Conservation (phyloP, 768 basidiomycete genomes). For the Hygrophoropsis aurantiaca region DNA sequence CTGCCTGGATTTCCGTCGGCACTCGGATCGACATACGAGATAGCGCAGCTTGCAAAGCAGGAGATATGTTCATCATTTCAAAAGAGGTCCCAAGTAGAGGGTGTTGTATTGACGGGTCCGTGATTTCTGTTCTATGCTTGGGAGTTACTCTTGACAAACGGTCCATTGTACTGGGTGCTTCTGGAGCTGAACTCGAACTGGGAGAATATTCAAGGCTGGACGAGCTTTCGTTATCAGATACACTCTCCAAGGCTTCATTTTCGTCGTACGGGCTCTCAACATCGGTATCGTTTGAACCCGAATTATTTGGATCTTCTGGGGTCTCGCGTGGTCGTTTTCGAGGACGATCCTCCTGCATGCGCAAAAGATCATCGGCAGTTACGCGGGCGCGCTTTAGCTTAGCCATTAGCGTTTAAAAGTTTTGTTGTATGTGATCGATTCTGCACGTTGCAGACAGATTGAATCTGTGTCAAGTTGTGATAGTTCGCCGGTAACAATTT, state of each 20-base stretch:
- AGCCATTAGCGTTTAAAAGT: slow-evolving; percentile 7
- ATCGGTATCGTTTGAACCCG: slow-evolving; percentile 17
- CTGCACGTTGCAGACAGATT: too few species aligned
- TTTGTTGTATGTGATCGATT: too few species aligned
- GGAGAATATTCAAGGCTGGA: too few species aligned
- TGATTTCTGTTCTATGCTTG: slow-evolving; percentile 10
- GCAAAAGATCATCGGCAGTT: slow-evolving; percentile 48
- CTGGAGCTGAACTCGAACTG: too few species aligned
- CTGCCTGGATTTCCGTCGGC: slow-evolving; percentile 87
- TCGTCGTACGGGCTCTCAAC: background rate
- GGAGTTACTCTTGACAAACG: slow-evolving; percentile 22
- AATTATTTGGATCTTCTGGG: slow-evolving; percentile 16
- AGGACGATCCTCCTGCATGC: slow-evolving; percentile 41
- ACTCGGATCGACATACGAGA: slow-evolving; percentile 77
- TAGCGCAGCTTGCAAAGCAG: slow-evolving; percentile 62
- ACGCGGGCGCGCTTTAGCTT: slow-evolving; percentile 19
- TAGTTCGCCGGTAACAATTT: too few species aligned
- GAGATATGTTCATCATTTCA: slow-evolving; percentile 56
- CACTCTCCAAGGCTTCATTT: too few species aligned
- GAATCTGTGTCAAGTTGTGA: too few species aligned
- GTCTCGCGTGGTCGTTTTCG: slow-evolving; percentile 34
- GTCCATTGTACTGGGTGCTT: slow-evolving; percentile 2
- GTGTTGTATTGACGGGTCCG: slow-evolving; percentile 5
- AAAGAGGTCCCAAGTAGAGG: slow-evolving; percentile 39
- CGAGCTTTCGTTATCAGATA: too few species aligned